Conservation (phyloP, 805 yeast species). For the Pichia ethanolica region DNA sequence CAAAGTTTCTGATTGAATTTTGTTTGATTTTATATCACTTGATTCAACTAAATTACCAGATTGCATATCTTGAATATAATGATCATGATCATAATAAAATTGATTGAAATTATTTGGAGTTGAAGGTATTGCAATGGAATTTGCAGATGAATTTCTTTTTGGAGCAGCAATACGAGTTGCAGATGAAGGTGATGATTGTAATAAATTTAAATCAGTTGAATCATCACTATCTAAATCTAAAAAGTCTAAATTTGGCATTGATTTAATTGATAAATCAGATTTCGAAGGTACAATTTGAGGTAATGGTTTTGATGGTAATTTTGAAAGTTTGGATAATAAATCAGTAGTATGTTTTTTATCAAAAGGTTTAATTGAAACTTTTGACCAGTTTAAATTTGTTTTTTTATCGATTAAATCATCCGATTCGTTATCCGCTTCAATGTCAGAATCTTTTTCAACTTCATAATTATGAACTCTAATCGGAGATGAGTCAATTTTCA, state of each 20-base stretch:
- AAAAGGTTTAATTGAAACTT: conserved; percentile 1
- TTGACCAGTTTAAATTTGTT: not conserved
- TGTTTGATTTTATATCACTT: conserved; percentile 10
- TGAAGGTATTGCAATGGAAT: conserved; percentile 4
- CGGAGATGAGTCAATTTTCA: conserved; percentile 32
- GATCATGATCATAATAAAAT: conserved; percentile 22
- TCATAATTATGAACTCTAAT: conserved; percentile 27
- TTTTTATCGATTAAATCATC: not conserved
- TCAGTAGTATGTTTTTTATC: not conserved
- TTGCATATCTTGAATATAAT: conserved; percentile 21
- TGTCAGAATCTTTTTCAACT: conserved; percentile 9
- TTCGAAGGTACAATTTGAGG: conserved; percentile 31
- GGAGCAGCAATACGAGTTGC: conserved; percentile 8
- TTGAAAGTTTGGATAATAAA: not conserved
- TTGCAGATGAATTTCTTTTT: not conserved
- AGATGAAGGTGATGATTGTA: conserved; percentile 18
- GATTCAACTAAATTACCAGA: conserved; percentile 17
- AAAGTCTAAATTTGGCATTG: conserved; percentile 20
- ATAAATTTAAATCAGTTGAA: conserved; percentile 25
- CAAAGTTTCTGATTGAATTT: conserved; percentile 10
- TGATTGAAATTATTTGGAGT: conserved; percentile 8
- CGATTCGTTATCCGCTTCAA: conserved; percentile 4
- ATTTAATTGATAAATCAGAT: conserved; percentile 25
- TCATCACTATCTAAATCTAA: conserved; percentile 10
- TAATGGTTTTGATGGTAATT: conserved; percentile 22